These are phyloP conservation scores for Colletotrichum gloeosporioides DNA, from an alignment of 2,329 filamentous ascomycete species.

Conservation along the genomic window DNA sequence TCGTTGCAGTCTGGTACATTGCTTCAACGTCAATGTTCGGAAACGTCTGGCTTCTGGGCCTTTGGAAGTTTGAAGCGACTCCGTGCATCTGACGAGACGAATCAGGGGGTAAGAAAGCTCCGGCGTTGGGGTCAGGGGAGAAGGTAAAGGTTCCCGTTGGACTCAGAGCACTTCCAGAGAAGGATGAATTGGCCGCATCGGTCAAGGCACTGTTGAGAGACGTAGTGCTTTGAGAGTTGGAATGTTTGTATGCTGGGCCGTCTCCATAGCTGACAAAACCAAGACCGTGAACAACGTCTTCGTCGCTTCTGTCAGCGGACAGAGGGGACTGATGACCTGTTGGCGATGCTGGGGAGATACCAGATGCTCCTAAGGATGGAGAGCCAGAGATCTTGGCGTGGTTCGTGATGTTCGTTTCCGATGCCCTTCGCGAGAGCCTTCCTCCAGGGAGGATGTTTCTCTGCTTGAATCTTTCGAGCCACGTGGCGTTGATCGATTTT, in stretches of 20 bases:
- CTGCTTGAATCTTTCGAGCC: conserved; percentile 96
- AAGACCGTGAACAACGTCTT: conserved; percentile 67
- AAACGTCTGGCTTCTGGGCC: conserved; percentile 88
- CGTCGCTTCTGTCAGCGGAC: conserved; percentile 72
- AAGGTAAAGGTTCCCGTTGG: conserved; percentile 78
- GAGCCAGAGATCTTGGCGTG: conserved; percentile 63
- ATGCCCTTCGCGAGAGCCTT: conserved; percentile 60
- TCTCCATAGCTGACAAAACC: conserved; percentile 66
- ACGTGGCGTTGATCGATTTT: conserved; percentile 74
- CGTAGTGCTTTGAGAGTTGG: conserved; percentile 70
- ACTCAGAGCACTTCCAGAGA: conserved; percentile 75
- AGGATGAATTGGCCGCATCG: conserved; percentile 67
- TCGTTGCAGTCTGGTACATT: conserved; percentile 46
- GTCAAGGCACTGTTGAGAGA: conserved; percentile 73
- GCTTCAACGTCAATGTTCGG: conserved; percentile 72
- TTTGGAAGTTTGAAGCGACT: conserved; percentile 61
- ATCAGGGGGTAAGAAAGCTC: conserved; percentile 62
- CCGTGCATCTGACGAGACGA: conserved; percentile 40
- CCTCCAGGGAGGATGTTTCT: conserved; percentile 68
- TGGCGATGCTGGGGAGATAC: conserved; percentile 77
- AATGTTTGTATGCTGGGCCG: conserved; percentile 57
- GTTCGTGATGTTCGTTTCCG: conserved; percentile 75
- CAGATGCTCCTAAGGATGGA: conserved; percentile 57
- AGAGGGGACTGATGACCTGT: conserved; percentile 70
- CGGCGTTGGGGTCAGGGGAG: conserved; percentile 74